phyloP scores from a whole-genome alignment of 352 stramenopile genomes.

The Phytophthora multivora region DNA sequence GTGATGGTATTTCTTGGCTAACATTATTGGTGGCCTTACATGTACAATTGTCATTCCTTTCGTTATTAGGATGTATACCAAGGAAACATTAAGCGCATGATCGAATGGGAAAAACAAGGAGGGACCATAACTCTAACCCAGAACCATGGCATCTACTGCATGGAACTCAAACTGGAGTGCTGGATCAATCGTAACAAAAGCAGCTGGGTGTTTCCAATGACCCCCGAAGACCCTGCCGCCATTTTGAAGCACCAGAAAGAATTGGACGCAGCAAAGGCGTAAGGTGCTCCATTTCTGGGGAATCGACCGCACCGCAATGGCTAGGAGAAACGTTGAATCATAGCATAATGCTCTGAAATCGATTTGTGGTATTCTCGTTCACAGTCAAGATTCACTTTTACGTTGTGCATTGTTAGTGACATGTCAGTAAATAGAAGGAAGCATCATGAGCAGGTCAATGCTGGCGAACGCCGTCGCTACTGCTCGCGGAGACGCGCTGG shows the following conservation, averaged over 20 bases:
- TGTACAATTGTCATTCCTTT: background rate
- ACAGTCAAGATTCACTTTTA: too few relatives aligned
- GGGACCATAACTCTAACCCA: background rate
- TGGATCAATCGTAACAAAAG: background rate
- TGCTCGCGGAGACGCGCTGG: constrained; percentile 7
- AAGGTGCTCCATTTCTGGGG: background rate
- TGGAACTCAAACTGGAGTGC: background rate
- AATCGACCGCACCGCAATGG: background rate
- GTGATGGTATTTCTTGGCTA: background rate
- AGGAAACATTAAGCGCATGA: background rate
- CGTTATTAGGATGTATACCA: background rate
- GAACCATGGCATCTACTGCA: background rate
- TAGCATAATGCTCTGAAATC: too few relatives aligned
- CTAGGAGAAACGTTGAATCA: background rate
- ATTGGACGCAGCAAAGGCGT: background rate
- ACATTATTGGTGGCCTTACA: too few relatives aligned
- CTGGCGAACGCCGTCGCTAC: constrained; percentile 9
- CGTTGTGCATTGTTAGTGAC: background rate
- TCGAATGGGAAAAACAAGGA: background rate
- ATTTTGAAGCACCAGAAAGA: background rate
- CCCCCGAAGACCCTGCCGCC: background rate
- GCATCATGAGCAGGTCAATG: background rate
- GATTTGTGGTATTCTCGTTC: too few relatives aligned
- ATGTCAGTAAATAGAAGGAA: background rate
- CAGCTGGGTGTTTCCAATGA: background rate